These are phyloP conservation scores for Linum lewisii DNA, from an alignment of 345 rosid species.

Conservation along the genomic window DNA sequence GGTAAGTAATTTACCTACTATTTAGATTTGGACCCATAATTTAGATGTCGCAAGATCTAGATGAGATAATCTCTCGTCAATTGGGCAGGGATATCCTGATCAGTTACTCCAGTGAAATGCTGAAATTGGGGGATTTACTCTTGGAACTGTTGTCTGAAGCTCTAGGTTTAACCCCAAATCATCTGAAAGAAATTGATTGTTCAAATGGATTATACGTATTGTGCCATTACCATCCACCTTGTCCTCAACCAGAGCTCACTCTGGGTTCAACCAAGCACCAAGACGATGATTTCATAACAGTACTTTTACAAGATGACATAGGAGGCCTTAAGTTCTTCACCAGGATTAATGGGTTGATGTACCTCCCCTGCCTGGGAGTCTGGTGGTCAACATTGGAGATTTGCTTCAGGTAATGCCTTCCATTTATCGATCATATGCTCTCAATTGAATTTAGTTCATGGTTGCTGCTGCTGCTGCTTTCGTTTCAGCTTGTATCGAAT, in stretches of 20 bases:
- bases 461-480: not conserved
- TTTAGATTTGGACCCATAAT: too few relatives aligned
- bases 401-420: constrained; percentile 7
- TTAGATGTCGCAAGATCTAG: too few relatives aligned
- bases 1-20: not conserved
- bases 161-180: constrained; percentile 15
- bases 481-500: constrained; percentile 36
- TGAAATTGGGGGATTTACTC: constrained; percentile 8
- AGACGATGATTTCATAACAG: constrained; percentile 9
- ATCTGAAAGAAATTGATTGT: constrained; percentile 18
- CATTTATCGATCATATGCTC: not conserved
- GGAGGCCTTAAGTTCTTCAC: constrained; percentile 16
- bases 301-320: constrained; percentile 17
- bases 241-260: constrained; percentile 21
- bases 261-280: constrained; percentile 13
- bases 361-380: constrained; percentile 8
- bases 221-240: constrained; percentile 26
- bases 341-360: constrained; percentile 20
- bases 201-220: constrained; percentile 12
- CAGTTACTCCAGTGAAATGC: constrained; percentile 12
- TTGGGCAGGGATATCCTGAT: constrained; percentile 17
- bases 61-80: too few relatives aligned
- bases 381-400: constrained; percentile 18
- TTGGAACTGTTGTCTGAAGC: constrained; percentile 21
- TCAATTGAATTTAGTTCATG: not conserved